Percentiles rank a stretch among this genome's conserved stretches.
Evolutionary conservation across 139 green algal genomes (phyloP).

Genomic region (Chlorella sp.): DNA sequence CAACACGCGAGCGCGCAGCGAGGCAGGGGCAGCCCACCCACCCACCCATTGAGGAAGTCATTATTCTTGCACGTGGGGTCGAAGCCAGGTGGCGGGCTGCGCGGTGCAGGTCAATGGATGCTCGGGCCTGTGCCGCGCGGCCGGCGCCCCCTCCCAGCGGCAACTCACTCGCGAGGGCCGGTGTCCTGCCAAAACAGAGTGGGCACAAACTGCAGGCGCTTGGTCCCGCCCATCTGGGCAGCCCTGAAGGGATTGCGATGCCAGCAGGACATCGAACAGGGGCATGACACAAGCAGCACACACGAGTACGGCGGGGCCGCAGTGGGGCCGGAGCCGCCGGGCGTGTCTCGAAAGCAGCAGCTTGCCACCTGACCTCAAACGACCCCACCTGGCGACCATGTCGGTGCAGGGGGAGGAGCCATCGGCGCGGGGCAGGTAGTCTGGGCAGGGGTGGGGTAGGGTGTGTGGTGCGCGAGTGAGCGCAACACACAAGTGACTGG

Average conservation of each 20-base stretch:
- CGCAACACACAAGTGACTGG: no score
- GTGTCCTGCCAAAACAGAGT: slow-evolving; percentile 37
- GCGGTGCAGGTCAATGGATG: neutral
- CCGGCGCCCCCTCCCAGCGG: neutral
- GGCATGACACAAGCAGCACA: neutral
- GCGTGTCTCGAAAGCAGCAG: neutral
- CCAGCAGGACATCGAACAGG: neutral
- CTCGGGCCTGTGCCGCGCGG: neutral
- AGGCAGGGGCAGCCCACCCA: no score
- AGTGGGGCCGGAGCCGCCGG: neutral
- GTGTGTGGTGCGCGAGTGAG: no score
- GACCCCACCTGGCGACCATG: slow-evolving; percentile 15
- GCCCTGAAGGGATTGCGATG: slow-evolving; percentile 4
- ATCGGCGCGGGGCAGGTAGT: slow-evolving; percentile 5
- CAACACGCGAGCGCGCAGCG: no score
- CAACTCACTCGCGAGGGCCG: neutral
- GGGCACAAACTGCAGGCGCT: slow-evolving; percentile 31
- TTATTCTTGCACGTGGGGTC: slow-evolving; percentile 18
- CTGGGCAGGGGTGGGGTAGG: no score
- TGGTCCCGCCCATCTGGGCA: neutral
- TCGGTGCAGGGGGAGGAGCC: slow-evolving; percentile 16
- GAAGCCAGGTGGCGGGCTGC: slow-evolving; percentile 12
- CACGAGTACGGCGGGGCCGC: neutral
- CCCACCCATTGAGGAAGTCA: neutral
- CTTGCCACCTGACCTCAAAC: neutral